phyloP scores from a whole-genome alignment of 495 filamentous ascomycete species.

The Viridothelium virens region DNA sequence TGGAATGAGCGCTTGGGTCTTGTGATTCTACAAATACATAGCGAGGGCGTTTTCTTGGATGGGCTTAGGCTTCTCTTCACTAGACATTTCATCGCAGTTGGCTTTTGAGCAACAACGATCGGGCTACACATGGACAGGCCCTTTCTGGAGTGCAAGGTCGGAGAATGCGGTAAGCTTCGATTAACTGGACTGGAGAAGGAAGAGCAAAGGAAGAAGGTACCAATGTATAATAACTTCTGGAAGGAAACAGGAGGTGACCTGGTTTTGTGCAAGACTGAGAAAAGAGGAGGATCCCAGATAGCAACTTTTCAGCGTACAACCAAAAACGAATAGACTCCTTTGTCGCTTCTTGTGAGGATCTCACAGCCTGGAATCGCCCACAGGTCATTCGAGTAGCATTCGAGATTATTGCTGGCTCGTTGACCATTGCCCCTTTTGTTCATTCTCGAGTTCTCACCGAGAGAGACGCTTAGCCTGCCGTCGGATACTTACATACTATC shows the following conservation, averaged over 20 bases:
- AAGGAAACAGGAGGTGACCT: neutral
- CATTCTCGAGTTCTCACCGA: no score
- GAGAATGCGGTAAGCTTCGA: neutral
- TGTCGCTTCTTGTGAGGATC: no score
- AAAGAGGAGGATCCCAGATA: neutral
- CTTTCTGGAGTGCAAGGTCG: no score
- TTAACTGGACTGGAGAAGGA: neutral
- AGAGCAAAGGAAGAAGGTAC: neutral
- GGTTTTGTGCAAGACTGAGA: neutral
- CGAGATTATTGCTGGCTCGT: no score
- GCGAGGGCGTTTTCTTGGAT: slow-evolving; percentile 3
- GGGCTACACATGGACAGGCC: no score
- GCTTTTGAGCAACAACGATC: no score
- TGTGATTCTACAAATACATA: neutral
- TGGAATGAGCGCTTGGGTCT: neutral
- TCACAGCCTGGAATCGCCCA: no score
- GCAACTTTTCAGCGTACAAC: neutral
- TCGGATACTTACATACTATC: no score
- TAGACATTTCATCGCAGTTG: no score
- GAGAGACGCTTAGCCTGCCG: no score
- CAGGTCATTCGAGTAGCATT: no score
- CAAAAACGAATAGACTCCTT: neutral
- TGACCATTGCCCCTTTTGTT: no score
- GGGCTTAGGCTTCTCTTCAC: neutral
- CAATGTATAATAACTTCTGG: neutral